These are phyloP conservation scores for Candida wancherniae DNA, from an alignment of 805 yeast genomes.

Conservation along the genomic window DNA sequence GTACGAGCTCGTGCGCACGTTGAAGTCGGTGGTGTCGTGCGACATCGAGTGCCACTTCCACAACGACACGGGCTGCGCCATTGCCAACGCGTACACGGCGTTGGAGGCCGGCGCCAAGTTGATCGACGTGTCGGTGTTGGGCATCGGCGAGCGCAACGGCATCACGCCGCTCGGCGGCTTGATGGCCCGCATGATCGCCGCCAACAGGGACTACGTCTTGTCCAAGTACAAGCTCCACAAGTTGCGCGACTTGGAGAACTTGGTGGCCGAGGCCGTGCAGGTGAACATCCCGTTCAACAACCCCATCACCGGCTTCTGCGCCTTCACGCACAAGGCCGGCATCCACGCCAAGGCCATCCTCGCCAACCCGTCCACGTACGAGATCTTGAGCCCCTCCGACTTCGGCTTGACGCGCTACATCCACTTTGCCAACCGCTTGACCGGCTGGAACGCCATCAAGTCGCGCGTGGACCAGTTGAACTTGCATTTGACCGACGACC, in stretches of 20 bases:
- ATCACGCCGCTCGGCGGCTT: conserved; percentile 96
- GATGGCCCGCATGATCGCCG: conserved; percentile 99
- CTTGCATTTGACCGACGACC: conserved; percentile 82
- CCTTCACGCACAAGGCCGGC: conserved; percentile 99
- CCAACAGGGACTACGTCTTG: conserved; percentile 92
- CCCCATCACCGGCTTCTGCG: conserved; percentile 99
- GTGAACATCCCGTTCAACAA: conserved; percentile 97
- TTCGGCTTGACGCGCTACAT: conserved; percentile 95
- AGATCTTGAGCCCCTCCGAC: conserved; percentile 89
- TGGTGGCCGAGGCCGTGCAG: conserved; percentile 96
- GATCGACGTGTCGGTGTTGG: conserved; percentile 92
- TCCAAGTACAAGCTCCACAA: conserved; percentile 93
- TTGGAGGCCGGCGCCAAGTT: conserved; percentile 95
- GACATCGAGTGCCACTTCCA: conserved; percentile 99
- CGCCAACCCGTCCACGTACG: conserved; percentile 98
- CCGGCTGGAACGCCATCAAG: conserved; percentile 99
- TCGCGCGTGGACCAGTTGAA: conserved; percentile 96
- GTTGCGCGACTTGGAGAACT: conserved; percentile 89
- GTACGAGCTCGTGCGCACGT: conserved; percentile 90
- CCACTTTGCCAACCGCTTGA: conserved; percentile 95
- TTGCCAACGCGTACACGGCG: conserved; percentile 97
- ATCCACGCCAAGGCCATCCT: conserved; percentile 98
- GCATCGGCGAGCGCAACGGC: conserved; percentile 99
- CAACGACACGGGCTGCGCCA: conserved; percentile 98
- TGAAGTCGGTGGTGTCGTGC: conserved; percentile 89